Conservation (phyloP, 768 basidiomycete species). For the Ramaria sp. region DNA sequence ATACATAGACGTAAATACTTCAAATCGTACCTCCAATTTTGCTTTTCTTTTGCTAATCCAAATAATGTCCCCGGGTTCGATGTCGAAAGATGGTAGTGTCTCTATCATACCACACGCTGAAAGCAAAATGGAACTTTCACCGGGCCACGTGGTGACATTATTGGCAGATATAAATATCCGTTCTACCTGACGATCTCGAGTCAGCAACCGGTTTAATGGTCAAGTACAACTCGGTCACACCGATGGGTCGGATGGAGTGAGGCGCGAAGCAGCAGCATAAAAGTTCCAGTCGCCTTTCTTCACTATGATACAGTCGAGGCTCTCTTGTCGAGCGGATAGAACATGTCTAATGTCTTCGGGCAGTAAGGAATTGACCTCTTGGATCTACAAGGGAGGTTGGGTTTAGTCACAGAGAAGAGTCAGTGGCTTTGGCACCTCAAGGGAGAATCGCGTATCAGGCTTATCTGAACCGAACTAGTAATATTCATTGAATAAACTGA, state of each 20-base stretch:
- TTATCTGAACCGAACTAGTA: slow-evolving; percentile 5
- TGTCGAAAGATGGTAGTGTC: background rate
- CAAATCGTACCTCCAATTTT: background rate
- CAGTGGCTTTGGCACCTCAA: slow-evolving; percentile 53
- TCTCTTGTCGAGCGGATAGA: slow-evolving; percentile 7
- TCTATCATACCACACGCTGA: background rate
- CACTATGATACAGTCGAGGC: slow-evolving; percentile 24
- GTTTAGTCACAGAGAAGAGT: slow-evolving; percentile 4
- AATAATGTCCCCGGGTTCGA: background rate
- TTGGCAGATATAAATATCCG: background rate
- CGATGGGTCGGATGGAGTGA: background rate
- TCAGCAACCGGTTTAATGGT: background rate
- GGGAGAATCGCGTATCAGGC: slow-evolving; percentile 79
- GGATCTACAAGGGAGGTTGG: slow-evolving; percentile 19
- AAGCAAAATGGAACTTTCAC: background rate
- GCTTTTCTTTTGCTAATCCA: background rate
- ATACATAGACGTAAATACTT: background rate
- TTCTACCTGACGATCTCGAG: background rate
- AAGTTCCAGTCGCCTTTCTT: background rate
- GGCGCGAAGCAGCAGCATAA: background rate
- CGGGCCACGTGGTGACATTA: background rate
- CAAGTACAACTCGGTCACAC: background rate
- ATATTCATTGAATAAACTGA: background rate
- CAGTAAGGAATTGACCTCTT: slow-evolving; percentile 20
- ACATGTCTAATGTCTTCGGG: background rate